These are phyloP conservation scores for Dactylellina sp. DNA, from an alignment of 2,329 filamentous ascomycete species.

Conservation along the genomic window DNA sequence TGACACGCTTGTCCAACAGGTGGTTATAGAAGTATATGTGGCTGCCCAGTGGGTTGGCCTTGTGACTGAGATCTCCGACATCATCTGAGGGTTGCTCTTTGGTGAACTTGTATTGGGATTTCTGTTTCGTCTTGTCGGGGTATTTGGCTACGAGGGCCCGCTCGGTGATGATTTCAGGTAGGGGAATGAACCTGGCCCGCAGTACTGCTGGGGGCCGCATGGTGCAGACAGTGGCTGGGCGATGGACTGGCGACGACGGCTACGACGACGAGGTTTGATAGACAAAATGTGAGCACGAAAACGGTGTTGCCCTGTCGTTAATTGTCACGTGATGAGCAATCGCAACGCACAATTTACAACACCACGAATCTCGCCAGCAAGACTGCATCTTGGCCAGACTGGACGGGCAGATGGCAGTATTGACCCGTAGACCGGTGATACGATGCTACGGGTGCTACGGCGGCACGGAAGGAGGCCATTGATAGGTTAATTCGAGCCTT, in stretches of 20 bases:
- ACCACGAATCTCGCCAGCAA: neutral
- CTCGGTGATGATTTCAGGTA: constrained; percentile 38
- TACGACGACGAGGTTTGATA: neutral
- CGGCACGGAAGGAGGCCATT: too few relatives aligned
- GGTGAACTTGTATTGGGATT: neutral
- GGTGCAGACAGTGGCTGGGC: constrained; percentile 8
- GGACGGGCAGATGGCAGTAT: too few relatives aligned
- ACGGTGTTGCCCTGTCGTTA: constrained; percentile 5
- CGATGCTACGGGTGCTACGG: too few relatives aligned
- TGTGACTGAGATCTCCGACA: constrained; percentile 37
- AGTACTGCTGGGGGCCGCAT: constrained; percentile 44
- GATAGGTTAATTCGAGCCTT: too few relatives aligned
- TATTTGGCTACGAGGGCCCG: constrained; percentile 25
- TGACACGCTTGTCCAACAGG: constrained; percentile 64
- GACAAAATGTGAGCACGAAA: constrained; percentile 26
- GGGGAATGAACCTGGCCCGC: constrained; percentile 43
- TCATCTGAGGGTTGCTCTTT: constrained; percentile 18
- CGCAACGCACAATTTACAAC: neutral
- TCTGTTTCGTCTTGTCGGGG: constrained; percentile 24
- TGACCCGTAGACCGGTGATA: too few relatives aligned
- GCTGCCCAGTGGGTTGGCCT: constrained; percentile 61
- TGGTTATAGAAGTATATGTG: constrained; percentile 64
- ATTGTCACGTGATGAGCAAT: neutral
- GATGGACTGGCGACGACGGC: neutral
- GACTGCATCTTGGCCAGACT: too few relatives aligned